phyloP scores from a whole-genome alignment of 1,284 basidiomycete species.

The Trichosporon faecale region DNA sequence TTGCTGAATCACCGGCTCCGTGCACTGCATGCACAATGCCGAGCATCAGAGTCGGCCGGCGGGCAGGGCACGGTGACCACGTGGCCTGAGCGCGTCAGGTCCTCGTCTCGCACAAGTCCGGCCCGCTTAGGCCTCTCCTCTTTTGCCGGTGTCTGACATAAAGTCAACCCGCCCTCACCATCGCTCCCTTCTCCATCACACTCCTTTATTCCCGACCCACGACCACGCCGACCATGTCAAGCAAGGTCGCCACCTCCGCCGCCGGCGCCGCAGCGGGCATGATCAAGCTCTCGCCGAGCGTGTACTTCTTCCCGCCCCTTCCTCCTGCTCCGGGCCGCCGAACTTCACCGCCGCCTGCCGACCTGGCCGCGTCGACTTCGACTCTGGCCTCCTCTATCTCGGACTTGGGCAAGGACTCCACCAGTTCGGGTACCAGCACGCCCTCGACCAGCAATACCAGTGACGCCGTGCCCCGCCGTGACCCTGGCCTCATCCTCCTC shows the following conservation, averaged over 20 bases:
- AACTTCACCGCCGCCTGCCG: background rate
- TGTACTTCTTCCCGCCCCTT: slow-evolving; percentile 11
- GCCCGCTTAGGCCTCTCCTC: background rate
- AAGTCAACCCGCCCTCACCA: background rate
- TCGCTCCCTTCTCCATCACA: background rate
- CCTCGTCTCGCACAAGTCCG: background rate
- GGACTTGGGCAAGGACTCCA: background rate
- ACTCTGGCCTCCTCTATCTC: background rate
- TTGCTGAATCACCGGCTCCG: background rate
- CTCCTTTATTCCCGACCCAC: no score
- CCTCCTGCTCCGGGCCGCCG: background rate
- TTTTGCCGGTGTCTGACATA: background rate
- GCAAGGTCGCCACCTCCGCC: background rate
- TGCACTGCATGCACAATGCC: background rate
- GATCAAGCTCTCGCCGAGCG: slow-evolving; percentile 13
- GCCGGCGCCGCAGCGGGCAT: background rate
- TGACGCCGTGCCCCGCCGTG: background rate
- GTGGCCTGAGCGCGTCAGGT: background rate
- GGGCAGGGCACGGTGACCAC: background rate
- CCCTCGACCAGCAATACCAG: background rate
- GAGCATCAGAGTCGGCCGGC: background rate
- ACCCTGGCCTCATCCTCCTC: slow-evolving; percentile 22
- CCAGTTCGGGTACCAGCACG: background rate
- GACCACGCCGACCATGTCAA: background rate
- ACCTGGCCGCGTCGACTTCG: background rate